These are phyloP conservation scores for Silene noctiflora DNA, from an alignment of 179 eudicot genomes.

Conservation along the genomic window DNA sequence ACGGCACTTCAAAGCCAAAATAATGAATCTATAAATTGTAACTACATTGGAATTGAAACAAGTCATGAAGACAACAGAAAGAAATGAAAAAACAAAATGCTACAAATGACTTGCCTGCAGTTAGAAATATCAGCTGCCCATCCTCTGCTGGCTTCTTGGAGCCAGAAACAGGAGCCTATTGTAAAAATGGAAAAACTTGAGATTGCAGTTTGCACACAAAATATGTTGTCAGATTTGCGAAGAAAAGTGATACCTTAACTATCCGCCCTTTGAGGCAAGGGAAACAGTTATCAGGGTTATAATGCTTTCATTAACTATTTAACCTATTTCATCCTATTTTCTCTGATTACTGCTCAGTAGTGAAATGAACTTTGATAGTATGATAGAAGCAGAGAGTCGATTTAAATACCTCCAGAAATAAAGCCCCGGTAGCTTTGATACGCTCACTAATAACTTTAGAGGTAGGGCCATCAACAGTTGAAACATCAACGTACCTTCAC, in stretches of 20 bases:
- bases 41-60: too few relatives aligned
- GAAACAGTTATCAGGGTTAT: too few relatives aligned
- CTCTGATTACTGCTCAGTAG: too few relatives aligned
- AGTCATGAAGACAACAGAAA: too few relatives aligned
- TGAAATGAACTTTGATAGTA: not conserved
- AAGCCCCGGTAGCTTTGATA: conserved; percentile 75
- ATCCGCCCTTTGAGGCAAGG: too few relatives aligned
- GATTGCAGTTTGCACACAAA: not conserved
- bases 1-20: too few relatives aligned
- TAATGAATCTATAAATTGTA: too few relatives aligned
- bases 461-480: conserved; percentile 86
- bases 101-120: conserved; percentile 49
- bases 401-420: conserved; percentile 71
- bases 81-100: too few relatives aligned
- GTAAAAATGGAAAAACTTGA: conserved; percentile 22
- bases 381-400: conserved; percentile 5
- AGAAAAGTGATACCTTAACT: too few relatives aligned
- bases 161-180: conserved; percentile 96
- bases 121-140: conserved; percentile 87
- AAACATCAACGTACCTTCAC: conserved; percentile 86
- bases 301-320: too few relatives aligned
- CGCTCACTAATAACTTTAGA: conserved; percentile 61
- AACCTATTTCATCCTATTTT: too few relatives aligned
- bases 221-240: too few relatives aligned
- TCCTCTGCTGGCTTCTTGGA: conserved; percentile 97